phyloP scores from a whole-genome alignment of 2,329 filamentous ascomycete species.

The Neocatenulostroma microsporum region DNA sequence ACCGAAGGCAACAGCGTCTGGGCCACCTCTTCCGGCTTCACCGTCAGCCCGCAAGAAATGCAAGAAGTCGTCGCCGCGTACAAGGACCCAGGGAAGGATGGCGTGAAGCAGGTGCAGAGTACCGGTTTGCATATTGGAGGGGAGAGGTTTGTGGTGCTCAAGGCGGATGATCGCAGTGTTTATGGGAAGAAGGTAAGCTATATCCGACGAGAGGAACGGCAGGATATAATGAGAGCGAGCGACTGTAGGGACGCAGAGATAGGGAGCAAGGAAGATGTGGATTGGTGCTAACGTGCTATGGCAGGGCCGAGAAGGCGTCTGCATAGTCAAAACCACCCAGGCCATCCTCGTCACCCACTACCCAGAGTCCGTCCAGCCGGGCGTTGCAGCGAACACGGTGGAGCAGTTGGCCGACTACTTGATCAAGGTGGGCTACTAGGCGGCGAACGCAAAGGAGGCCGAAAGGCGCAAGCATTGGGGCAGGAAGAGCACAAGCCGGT shows the following conservation, averaged over 20 bases:
- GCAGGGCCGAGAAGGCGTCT: conserved; percentile 70
- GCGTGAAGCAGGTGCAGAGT: conserved; percentile 58
- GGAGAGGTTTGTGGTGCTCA: conserved; percentile 70
- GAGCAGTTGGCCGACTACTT: conserved; percentile 84
- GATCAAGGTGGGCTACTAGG: conserved; percentile 64
- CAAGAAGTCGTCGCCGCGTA: conserved; percentile 44
- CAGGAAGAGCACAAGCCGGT: neutral
- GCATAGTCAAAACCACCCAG: conserved; percentile 78
- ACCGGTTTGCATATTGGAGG: conserved; percentile 70
- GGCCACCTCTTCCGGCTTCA: conserved; percentile 64
- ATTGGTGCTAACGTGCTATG: conserved; percentile 2
- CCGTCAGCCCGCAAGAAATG: conserved; percentile 57
- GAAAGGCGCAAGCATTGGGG: neutral
- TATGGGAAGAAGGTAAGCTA: conserved; percentile 74
- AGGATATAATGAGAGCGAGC: neutral
- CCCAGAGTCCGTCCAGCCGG: conserved; percentile 62
- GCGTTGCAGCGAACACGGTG: conserved; percentile 69
- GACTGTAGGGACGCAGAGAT: neutral
- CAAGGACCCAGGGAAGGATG: conserved; percentile 47
- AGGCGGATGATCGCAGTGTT: conserved; percentile 67
- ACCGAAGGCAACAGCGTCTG: conserved; percentile 70
- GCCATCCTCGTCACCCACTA: conserved; percentile 87
- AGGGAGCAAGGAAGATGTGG: neutral
- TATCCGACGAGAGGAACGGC: neutral
- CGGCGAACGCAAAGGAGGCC: conserved; percentile 3